Evolutionary conservation across 1,284 basidiomycete genomes (phyloP).

Genomic region (Trichosporon faecale): DNA sequence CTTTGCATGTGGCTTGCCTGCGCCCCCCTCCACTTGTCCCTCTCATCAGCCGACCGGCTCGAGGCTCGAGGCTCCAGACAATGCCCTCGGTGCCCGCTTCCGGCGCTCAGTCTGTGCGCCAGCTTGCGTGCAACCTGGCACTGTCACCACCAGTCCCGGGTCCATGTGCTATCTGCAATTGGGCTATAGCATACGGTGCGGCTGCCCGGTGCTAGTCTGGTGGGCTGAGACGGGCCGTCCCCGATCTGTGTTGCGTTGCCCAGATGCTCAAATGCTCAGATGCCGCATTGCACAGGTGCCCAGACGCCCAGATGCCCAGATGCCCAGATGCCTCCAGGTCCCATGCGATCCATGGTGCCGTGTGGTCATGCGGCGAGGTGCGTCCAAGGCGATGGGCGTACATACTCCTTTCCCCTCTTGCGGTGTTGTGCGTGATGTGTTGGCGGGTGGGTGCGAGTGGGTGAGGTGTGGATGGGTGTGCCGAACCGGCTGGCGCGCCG

Average conservation of each 20-base stretch:
- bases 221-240: background rate
- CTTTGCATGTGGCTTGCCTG: background rate
- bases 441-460: background rate
- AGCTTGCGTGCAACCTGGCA: background rate
- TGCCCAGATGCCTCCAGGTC: background rate
- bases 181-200: too few species aligned
- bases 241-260: background rate
- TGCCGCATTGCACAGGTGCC: background rate
- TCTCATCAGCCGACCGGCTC: background rate
- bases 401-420: background rate
- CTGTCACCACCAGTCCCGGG: background rate
- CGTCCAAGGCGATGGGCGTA: background rate
- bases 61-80: background rate
- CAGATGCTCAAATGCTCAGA: background rate
- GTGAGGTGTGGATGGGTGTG: background rate
- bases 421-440: background rate
- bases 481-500: background rate
- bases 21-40: background rate
- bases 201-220: background rate
- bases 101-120: background rate
- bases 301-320: background rate
- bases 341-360: background rate
- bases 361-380: background rate
- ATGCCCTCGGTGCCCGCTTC: background rate
- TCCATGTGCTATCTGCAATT: too few species aligned